A percentile compares a stretch with the other conserved stretches of the same genome.
phyloP scores from a whole-genome alignment of 2,329 filamentous ascomycete species.

The Gremmenia infestans region DNA sequence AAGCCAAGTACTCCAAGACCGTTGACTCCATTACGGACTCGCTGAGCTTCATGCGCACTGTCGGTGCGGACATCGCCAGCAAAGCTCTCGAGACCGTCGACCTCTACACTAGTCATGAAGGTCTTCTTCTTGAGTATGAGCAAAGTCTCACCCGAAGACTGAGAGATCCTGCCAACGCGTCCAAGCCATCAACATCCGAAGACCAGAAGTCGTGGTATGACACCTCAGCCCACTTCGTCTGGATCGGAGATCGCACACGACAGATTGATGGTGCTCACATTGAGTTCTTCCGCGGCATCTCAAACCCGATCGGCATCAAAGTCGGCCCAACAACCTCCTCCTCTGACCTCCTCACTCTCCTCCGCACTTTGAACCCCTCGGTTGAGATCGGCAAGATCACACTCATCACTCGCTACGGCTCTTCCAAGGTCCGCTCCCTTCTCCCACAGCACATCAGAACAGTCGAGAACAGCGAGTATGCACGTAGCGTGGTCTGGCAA shows the following conservation, averaged over 20 bases:
- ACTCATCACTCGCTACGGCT: conserved; percentile 92
- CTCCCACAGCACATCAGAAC: conserved; percentile 83
- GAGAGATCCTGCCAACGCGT: conserved; percentile 50
- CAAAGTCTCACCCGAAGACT: conserved; percentile 76
- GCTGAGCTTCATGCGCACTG: conserved; percentile 87
- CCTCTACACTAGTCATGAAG: conserved; percentile 93
- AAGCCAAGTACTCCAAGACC: conserved; percentile 79
- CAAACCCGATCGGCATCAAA: conserved; percentile 95
- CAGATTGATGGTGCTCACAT: conserved; percentile 92
- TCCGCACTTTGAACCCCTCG: conserved; percentile 79
- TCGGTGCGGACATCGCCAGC: conserved; percentile 80
- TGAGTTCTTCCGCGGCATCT: conserved; percentile 94
- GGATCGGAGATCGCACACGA: conserved; percentile 94
- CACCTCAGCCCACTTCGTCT: conserved; percentile 94
- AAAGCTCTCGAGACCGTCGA: conserved; percentile 81
- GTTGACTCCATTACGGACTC: conserved; percentile 85
- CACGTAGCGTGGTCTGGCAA: conserved; percentile 78
- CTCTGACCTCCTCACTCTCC: conserved; percentile 69
- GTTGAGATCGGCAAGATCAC: conserved; percentile 89
- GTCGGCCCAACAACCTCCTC: conserved; percentile 81
- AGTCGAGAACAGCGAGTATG: conserved; percentile 72
- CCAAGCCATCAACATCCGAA: conserved; percentile 15
- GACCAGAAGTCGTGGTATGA: conserved; percentile 68
- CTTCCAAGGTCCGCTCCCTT: conserved; percentile 66
- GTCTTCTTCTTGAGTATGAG: conserved; percentile 90